Conservation (phyloP, 23 red algal species). For the Gracilaria gracilis region DNA sequence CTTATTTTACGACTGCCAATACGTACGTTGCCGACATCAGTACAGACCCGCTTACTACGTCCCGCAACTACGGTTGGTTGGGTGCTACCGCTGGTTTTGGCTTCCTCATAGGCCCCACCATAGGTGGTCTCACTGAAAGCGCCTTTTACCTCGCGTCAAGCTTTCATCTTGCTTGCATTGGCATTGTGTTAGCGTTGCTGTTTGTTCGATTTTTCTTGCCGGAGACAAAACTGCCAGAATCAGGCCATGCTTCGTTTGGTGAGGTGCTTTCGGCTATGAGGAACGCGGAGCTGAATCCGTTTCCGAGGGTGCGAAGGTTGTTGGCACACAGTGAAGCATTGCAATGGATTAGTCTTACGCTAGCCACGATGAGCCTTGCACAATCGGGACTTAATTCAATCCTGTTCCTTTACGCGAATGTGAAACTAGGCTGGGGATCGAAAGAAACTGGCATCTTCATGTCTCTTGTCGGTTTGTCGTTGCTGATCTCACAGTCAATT, state of each 20-base stretch:
- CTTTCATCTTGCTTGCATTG: conserved; percentile 48
- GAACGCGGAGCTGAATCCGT: conserved; percentile 47
- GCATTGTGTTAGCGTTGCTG: conserved; percentile 16
- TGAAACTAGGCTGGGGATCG: conserved; percentile 72
- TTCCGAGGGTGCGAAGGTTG: conserved; percentile 57
- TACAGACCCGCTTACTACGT: background rate
- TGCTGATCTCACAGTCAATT: conserved; percentile 69
- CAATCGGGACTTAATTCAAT: conserved; percentile 63
- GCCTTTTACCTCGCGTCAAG: conserved; percentile 37
- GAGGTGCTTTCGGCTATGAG: conserved; percentile 19
- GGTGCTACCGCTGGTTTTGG: conserved; percentile 55
- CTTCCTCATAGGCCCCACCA: conserved; percentile 67
- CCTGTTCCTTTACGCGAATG: conserved; percentile 70
- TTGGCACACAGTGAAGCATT: conserved; percentile 46
- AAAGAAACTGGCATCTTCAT: conserved; percentile 72
- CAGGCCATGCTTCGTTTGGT: background rate
- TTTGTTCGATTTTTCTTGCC: conserved; percentile 60
- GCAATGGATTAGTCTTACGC: conserved; percentile 49
- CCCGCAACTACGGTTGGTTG: conserved; percentile 59
- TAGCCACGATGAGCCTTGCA: conserved; percentile 36
- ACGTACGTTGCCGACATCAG: conserved; percentile 65
- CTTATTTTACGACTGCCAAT: conserved; percentile 65
- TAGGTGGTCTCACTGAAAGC: conserved; percentile 63
- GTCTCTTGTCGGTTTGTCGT: conserved; percentile 49
- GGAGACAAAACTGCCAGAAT: conserved; percentile 50